Evolutionary conservation across 2,329 filamentous ascomycete species (phyloP).

Genomic region (Cercospora beticola): DNA sequence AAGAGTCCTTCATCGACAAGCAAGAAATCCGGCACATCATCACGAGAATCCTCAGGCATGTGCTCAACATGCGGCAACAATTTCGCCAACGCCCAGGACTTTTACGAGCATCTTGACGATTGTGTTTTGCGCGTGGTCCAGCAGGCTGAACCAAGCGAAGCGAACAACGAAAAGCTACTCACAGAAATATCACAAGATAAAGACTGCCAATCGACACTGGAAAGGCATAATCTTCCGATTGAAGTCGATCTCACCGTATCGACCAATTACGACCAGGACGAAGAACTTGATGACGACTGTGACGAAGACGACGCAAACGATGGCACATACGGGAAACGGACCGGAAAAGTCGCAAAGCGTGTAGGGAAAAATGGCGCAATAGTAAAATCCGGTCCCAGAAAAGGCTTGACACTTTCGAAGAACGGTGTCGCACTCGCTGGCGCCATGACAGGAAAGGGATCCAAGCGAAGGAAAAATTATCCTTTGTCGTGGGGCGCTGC

Average conservation of each 20-base stretch:
- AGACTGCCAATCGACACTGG: slow-evolving; percentile 57
- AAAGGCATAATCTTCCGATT: slow-evolving; percentile 56
- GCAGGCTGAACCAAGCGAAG: slow-evolving; percentile 58
- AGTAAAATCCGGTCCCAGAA: slow-evolving; percentile 52
- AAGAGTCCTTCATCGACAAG: slow-evolving; percentile 52
- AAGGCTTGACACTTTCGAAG: slow-evolving; percentile 75
- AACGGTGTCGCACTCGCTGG: slow-evolving; percentile 62
- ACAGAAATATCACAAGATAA: slow-evolving; percentile 61
- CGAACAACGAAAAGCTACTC: slow-evolving; percentile 57
- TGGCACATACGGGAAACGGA: slow-evolving; percentile 53
- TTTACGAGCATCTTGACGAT: slow-evolving; percentile 90
- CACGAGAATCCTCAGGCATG: slow-evolving; percentile 75
- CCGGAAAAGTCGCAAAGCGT: slow-evolving; percentile 47
- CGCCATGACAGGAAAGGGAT: slow-evolving; percentile 55
- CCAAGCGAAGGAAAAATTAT: slow-evolving; percentile 91
- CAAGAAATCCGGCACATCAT: slow-evolving; percentile 70
- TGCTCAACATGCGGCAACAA: slow-evolving; percentile 88
- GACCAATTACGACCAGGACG: slow-evolving; percentile 52
- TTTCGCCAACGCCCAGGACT: slow-evolving; percentile 87
- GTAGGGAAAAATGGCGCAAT: slow-evolving; percentile 41
- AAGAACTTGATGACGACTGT: slow-evolving; percentile 58
- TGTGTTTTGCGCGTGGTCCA: slow-evolving; percentile 65
- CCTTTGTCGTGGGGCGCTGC: slow-evolving; percentile 92
- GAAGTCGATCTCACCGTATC: slow-evolving; percentile 47
- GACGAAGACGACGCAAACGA: slow-evolving; percentile 54